Conservation (phyloP, 2,329 filamentous ascomycete genomes). For the Colletotrichum sp. region DNA sequence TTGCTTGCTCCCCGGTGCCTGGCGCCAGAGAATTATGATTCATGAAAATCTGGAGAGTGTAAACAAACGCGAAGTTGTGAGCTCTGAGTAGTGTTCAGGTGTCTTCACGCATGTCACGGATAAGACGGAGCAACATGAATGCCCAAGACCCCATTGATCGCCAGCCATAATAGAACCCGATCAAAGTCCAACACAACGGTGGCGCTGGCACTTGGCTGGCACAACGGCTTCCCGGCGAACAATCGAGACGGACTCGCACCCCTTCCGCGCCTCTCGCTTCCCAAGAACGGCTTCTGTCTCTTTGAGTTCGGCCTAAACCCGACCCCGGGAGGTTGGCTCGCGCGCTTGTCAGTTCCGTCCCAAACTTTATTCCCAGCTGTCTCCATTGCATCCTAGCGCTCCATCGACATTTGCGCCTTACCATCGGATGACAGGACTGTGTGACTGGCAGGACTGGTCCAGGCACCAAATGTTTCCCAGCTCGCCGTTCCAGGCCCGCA, state of each 20-base stretch:
- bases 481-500: neutral
- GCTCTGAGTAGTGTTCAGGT: neutral
- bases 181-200: neutral
- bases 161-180: neutral
- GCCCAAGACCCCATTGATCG: neutral
- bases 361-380: neutral
- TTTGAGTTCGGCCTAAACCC: neutral
- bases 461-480: neutral
- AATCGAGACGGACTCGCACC: neutral
- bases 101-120: neutral
- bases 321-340: neutral
- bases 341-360: neutral
- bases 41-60: neutral
- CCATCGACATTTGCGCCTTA: neutral
- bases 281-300: neutral
- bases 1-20: neutral
- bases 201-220: neutral
- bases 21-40: neutral
- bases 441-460: neutral
- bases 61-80: neutral
- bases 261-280: neutral
- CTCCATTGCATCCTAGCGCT: neutral
- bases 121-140: neutral
- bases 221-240: neutral
- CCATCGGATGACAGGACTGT: slow-evolving; percentile 7